phyloP scores from a whole-genome alignment of 2,329 filamentous ascomycete genomes.

The Didymella lethalis region DNA sequence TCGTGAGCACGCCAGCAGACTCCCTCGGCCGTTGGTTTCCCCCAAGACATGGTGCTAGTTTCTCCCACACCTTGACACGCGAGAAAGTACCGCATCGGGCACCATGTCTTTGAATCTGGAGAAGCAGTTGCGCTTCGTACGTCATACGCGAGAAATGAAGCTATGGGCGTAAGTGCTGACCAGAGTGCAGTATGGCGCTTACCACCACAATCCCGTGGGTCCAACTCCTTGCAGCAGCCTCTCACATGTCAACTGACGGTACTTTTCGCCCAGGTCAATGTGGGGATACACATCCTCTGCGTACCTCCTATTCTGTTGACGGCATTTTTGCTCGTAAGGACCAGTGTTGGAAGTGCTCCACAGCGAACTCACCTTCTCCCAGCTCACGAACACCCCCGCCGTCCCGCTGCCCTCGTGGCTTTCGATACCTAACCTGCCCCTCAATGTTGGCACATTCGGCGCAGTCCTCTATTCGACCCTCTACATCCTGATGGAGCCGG shows the following conservation, averaged over 20 bases:
- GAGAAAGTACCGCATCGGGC: slow-evolving; percentile 40
- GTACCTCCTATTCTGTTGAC: slow-evolving; percentile 79
- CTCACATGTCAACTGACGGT: slow-evolving; percentile 36
- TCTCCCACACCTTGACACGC: slow-evolving; percentile 36
- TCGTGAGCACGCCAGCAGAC: slow-evolving; percentile 15
- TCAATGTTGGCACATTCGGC: slow-evolving; percentile 66
- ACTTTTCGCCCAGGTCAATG: slow-evolving; percentile 66
- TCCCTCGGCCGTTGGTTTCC: slow-evolving; percentile 6
- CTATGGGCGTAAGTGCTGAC: slow-evolving; percentile 21
- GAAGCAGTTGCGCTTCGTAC: slow-evolving; percentile 82
- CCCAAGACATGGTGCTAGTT: slow-evolving; percentile 43
- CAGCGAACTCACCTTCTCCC: slow-evolving; percentile 1
- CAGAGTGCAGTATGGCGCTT: slow-evolving; percentile 75
- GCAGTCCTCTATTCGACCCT: slow-evolving; percentile 74
- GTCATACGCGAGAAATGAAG: slow-evolving; percentile 44
- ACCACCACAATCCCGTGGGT: slow-evolving; percentile 75
- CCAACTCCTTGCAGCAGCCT: slow-evolving; percentile 11
- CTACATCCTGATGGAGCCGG: slow-evolving; percentile 92
- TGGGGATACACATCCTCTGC: slow-evolving; percentile 80
- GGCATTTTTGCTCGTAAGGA: slow-evolving; percentile 73
- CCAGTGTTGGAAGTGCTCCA: neutral
- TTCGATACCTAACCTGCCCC: slow-evolving; percentile 64
- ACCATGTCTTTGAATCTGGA: slow-evolving; percentile 74
- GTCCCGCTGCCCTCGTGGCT: slow-evolving; percentile 63
- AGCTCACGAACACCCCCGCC: slow-evolving; percentile 66